Evolutionary conservation across 306 rosid genomes (phyloP).

Genomic region (Pyrus bretschneideri): DNA sequence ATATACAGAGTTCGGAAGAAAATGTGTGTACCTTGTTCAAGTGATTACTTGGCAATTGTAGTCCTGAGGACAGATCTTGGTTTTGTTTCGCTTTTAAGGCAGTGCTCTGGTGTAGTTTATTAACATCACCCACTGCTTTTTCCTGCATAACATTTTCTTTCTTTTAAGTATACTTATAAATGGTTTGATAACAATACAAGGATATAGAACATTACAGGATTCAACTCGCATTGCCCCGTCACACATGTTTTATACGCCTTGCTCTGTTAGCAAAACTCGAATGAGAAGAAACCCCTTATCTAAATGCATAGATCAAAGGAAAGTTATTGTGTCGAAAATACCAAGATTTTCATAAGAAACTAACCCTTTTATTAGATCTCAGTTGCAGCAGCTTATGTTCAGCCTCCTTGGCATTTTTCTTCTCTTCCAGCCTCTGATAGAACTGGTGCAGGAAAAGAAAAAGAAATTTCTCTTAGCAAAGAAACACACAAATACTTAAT

Average conservation of each 20-base stretch:
- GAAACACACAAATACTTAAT: background rate
- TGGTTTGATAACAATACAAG: background rate
- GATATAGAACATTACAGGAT: background rate
- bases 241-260: background rate
- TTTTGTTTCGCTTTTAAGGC: slow-evolving; percentile 34
- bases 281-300: background rate
- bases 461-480: background rate
- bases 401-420: slow-evolving; percentile 43
- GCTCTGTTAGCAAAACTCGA: background rate
- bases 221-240: background rate
- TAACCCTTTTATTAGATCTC: slow-evolving; percentile 45
- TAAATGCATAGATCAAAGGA: background rate
- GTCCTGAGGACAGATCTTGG: slow-evolving; percentile 30
- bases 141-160: slow-evolving; percentile 29
- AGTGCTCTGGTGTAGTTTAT: slow-evolving; percentile 33
- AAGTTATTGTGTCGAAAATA: background rate
- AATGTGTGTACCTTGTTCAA: slow-evolving; percentile 41
- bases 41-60: slow-evolving; percentile 25
- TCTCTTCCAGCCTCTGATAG: slow-evolving; percentile 55
- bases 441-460: slow-evolving; percentile 43
- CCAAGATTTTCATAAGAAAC: background rate
- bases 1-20: background rate
- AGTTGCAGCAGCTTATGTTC: slow-evolving; percentile 42
- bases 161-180: background rate
- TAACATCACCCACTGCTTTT: slow-evolving; percentile 29